Evolutionary conservation across 2,329 filamentous ascomycete genomes (phyloP).

Genomic region (Stenocarpella maydis): DNA sequence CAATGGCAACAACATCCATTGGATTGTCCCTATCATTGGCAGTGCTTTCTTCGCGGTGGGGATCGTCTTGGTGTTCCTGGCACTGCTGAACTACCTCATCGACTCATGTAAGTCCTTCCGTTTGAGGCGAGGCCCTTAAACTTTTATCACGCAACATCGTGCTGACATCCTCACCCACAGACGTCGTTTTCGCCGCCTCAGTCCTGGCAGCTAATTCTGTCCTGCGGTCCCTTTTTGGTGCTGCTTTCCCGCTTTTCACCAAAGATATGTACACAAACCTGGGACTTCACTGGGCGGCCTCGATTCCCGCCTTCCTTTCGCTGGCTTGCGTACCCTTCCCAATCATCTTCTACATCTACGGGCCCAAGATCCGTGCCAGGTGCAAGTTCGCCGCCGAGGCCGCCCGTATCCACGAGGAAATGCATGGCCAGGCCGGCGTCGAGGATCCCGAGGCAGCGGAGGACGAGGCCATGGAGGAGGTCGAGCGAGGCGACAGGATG

Average conservation of each 20-base stretch:
- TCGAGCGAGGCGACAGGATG: constrained; percentile 28
- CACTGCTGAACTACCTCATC: constrained; percentile 62
- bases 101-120: constrained; percentile 48
- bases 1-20: constrained; percentile 60
- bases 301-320: constrained; percentile 49
- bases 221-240: constrained; percentile 64
- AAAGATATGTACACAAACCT: constrained; percentile 38
- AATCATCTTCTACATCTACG: constrained; percentile 48
- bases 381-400: constrained; percentile 43
- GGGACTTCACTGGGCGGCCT: constrained; percentile 43
- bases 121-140: no score
- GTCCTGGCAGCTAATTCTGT: constrained; percentile 66
- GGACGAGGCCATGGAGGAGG: constrained; percentile 34
- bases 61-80: constrained; percentile 62
- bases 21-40: constrained; percentile 53
- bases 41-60: constrained; percentile 46
- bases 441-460: constrained; percentile 30
- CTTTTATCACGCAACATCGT: constrained; percentile 37
- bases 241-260: constrained; percentile 67
- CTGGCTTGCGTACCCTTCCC: constrained; percentile 51
- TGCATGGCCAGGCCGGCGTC: constrained; percentile 8
- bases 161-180: background rate
- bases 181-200: constrained; percentile 66
- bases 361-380: constrained; percentile 46
- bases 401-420: constrained; percentile 31